phyloP scores from a whole-genome alignment of 1,284 basidiomycete genomes.

The Ceratobasidium papillatum region DNA sequence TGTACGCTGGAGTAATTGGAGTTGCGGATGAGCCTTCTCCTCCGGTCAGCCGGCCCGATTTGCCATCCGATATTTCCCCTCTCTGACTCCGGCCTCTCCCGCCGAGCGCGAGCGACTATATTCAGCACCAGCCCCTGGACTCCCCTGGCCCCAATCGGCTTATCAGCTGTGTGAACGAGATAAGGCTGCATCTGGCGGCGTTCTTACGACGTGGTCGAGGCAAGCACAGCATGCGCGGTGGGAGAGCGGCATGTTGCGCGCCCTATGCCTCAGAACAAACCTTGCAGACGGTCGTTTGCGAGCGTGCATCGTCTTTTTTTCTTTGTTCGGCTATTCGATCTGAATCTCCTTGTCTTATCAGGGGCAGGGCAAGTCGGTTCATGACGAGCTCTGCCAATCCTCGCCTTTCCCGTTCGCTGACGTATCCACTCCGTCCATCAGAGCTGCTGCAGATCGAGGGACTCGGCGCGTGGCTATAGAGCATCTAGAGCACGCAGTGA shows the following conservation, averaged over 20 bases:
- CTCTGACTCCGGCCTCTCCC: conserved; percentile 21
- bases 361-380: neutral
- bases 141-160: conserved; percentile 10
- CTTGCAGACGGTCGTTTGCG: neutral
- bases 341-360: conserved; percentile 4
- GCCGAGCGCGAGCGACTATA: neutral
- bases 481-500: neutral
- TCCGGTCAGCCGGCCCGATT: conserved; percentile 24
- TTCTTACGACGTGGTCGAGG: conserved; percentile 9
- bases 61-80: conserved; percentile 24
- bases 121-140: conserved; percentile 16
- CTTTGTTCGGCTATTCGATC: neutral
- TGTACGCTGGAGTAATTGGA: neutral
- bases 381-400: conserved; percentile 22
- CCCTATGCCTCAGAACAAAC: neutral
- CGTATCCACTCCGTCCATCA: conserved; percentile 36
- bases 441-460: conserved; percentile 23
- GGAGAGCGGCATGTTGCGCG: conserved; percentile 1
- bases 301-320: neutral
- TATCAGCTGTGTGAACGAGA: conserved; percentile 10
- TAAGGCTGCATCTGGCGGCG: conserved; percentile 20
- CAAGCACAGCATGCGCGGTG: neutral
- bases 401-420: neutral
- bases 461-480: neutral
- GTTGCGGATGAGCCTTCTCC: neutral